Base-by-base conservation (phyloP, 495 filamentous ascomycete genomes). In the Neurospora tetrasperma region DNA sequence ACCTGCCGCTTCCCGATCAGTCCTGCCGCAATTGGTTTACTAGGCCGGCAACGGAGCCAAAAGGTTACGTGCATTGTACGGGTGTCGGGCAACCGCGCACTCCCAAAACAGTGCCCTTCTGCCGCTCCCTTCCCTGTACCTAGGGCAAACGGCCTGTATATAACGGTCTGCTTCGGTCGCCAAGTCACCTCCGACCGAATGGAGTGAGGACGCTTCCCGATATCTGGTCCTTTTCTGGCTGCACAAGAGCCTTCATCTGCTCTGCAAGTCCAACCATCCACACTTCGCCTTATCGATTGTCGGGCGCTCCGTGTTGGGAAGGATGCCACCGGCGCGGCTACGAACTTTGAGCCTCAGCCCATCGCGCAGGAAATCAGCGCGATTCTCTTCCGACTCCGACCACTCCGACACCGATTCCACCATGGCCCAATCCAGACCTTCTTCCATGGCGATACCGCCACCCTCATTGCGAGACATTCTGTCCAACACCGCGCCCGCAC, bases 401-500 rank as follows among this genome's bases (percentile, higher is more conserved):
- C 81, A 83, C 77, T 79, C 77, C 74, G 83, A 84, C 77, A 75
- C 76, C 59, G 80, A 81, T 72, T 84, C 82, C n/a, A 78, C 79
- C 78, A 86, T 85, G 83, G 77, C 82, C 39, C 73, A 79, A 9
- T 86, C 84, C 27, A 75, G 84, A 71, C 84, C 84, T n/a, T 72
- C 80, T n/a, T 85, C 83, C 73, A 73, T 83, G 76, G 83, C 82
- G 18, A 79, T 85, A 74, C 91, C 92, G 79, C 87, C 91, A 73
- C 96, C 96, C 18, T 92, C 93, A 41, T 83, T 99, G 69, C 84
- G 90, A 69, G 94, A 98, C 75, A 94, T 99, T 16, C 87, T 99
- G 62, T 89, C 92, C 46, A 94, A 97, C 78, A 89, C 88, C 31
- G 92, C 96, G 71, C 91, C 93, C 1, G 90, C 93, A 46, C 96